Base-by-base conservation (phyloP, 2,329 filamentous ascomycete species). In the Botryotinia calthae region DNA sequence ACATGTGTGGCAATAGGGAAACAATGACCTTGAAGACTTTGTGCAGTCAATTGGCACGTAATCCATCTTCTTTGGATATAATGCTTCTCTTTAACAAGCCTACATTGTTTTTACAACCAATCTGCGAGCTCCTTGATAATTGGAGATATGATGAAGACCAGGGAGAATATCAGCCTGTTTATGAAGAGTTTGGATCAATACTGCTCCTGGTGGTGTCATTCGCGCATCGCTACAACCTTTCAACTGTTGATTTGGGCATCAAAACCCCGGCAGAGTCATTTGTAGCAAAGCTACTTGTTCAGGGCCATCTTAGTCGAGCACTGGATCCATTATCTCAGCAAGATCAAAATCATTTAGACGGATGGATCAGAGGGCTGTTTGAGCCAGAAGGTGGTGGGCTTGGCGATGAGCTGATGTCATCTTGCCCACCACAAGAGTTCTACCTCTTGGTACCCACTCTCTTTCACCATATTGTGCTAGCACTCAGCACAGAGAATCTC, bases 141-240 rank as follows among this genome's bases (percentile, higher is more conserved):
- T 96, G 93, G 93, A 85, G 87, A 18, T 93, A 95, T 77, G 93
- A 95, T 56, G 92, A 94, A 74, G 93, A 95, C 76, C 92, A 95
- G 82, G 90, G 89, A 70, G 93, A 96, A 79, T 94, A 94, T 77
- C 93, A 95, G 79, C 93, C 93, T 0, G 89, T 94, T 0, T 96
- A 96, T 77, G 93, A 96, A 78, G 93, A 97, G 77, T 96, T 95
- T 76, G 92, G 93, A 0, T 89, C 91, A 0, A 90, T 95, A 25
- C 82, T 96, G 12, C 85, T 96, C 1, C 84, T 96, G 3, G 86
- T 94, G 0, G 82, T 95, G 69, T 91, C 91, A 0, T 91, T 94
- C 75, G 87, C 91, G n/a, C 88, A 93, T 79, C 90, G 93, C 22
- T 95, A 95, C 78, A 87, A 89, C 69, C 84, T 96, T 16, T 87